These are phyloP conservation scores for Daldinia concentrica DNA, from an alignment of 495 filamentous ascomycete species.

Conservation along the genomic window DNA sequence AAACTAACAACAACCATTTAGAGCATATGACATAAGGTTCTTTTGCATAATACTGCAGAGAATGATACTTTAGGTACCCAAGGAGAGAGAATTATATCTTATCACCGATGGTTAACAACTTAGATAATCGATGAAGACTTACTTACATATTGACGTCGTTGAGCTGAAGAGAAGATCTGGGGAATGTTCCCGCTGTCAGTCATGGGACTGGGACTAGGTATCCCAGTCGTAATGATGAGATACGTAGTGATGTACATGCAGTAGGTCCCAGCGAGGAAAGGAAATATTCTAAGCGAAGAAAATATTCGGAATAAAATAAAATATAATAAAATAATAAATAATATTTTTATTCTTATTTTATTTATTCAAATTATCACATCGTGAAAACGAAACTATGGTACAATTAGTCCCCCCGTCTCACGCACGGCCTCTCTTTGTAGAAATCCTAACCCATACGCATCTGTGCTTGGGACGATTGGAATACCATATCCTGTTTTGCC, in stretches of 20 bases:
- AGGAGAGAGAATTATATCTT: neutral
- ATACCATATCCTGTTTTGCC: slow-evolving; percentile 20
- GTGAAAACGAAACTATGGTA: slow-evolving; percentile 15
- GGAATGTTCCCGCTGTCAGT: slow-evolving; percentile 1
- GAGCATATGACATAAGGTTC: neutral
- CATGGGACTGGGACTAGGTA: neutral
- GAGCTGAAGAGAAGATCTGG: slow-evolving; percentile 1
- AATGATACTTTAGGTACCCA: neutral
- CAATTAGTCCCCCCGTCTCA: slow-evolving; percentile 23
- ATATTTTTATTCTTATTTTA: neutral
- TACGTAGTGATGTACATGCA: neutral
- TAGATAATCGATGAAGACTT: neutral
- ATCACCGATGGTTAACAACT: neutral
- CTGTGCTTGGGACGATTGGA: slow-evolving; percentile 26
- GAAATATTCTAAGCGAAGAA: neutral
- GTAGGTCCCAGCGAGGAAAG: neutral
- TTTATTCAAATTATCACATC: neutral
- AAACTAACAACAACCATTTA: neutral
- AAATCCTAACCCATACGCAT: slow-evolving; percentile 28
- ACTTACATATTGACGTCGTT: neutral
- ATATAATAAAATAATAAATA: neutral
- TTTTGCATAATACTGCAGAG: neutral
- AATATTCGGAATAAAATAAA: neutral
- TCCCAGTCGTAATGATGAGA: neutral
- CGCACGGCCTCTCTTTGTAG: slow-evolving; percentile 25